Percentiles rank a stretch among this genome's conserved stretches.
Evolutionary conservation across 2,329 filamentous ascomycete genomes (phyloP).

Genomic region (Diaporthe batatas): DNA sequence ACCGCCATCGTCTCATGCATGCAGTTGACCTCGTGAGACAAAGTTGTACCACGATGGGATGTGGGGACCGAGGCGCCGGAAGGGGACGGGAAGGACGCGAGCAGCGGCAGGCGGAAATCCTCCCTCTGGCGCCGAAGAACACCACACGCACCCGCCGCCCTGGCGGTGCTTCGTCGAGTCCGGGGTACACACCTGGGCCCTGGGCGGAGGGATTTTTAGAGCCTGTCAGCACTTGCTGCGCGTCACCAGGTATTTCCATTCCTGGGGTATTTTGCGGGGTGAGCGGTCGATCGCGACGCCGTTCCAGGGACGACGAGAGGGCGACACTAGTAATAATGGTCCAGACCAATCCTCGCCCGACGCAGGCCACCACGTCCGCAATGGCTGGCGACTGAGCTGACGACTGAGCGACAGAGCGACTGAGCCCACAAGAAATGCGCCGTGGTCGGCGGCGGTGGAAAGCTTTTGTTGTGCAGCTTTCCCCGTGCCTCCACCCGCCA

Average conservation of each 20-base stretch:
- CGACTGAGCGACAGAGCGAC: neutral
- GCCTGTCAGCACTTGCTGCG: constrained; percentile 15
- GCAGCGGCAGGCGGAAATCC: constrained; percentile 24
- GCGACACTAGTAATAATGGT: neutral
- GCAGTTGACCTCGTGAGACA: constrained; percentile 35
- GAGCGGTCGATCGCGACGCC: neutral
- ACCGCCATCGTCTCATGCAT: constrained; percentile 35
- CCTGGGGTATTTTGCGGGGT: constrained; percentile 27
- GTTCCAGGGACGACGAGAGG: neutral
- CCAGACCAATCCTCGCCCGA: neutral
- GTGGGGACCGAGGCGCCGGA: constrained; percentile 36
- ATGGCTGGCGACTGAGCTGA: neutral
- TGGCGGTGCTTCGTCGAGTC: constrained; percentile 7
- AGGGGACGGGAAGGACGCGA: constrained; percentile 18
- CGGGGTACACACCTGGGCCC: constrained; percentile 28
- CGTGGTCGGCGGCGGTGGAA: neutral
- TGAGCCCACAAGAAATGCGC: constrained; percentile 1
- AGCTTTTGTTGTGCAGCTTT: neutral
- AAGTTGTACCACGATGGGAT: constrained; percentile 33
- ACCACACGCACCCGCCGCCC: constrained; percentile 9
- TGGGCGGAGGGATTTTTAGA: neutral
- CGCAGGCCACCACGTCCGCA: neutral
- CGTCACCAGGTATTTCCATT: constrained; percentile 1
- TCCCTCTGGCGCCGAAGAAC: constrained; percentile 13
- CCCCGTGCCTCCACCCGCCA: neutral